Base-by-base conservation (phyloP, 2,329 filamentous ascomycete genomes). In the Daldinia eschscholtzii region DNA sequence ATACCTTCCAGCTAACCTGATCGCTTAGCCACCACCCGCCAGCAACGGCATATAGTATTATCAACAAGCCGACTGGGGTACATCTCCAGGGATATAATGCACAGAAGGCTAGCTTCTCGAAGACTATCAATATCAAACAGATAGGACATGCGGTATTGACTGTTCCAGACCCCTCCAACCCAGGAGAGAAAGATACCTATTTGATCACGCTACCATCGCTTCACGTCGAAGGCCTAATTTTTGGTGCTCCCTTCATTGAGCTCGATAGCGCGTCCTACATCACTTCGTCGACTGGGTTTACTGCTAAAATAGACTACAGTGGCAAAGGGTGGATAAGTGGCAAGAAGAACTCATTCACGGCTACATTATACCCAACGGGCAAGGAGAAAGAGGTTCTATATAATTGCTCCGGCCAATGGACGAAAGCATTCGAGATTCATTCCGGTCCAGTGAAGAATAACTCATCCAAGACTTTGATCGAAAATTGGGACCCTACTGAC, bases 31-130 rank as follows among this genome's bases (percentile, higher is more conserved):
- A 87, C 67, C 85, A 87, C 73, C 85, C 85, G 26, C 85, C 85
- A 18, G 85, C 86, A 48, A 86, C 85, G 2, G 84, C 85, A 1
- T 85, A 86, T 76, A 83, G 84, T 74, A 82, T 86, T 33, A 73
- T 76, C 26, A 82, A 84, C 71, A 70, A 76, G 15, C 77, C 80
- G 12, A 78, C 83, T 61, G 81, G 82, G 9, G 81, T 86, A 15
- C 80, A 83, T 18, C 81, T 84, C 2, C 80, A 85, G 67, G 85
- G 85, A 2, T 86, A 86, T 56, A 85, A 84, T 10, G 79, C 83
- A 6, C 84, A 86, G 9, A 84, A 86, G 73, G 86, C 85, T 76
- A 84, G 81, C 0, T 87, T 87, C 68, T 81, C 81, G 48, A 83
- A 84, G 62, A 81, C 79, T 44, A 82, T 86, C 61, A 82, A 85